Percentiles rank a stretch among this genome's conserved stretches.
Conservation (phyloP, 805 yeast species). For the Hanseniaspora valbyensis region DNA sequence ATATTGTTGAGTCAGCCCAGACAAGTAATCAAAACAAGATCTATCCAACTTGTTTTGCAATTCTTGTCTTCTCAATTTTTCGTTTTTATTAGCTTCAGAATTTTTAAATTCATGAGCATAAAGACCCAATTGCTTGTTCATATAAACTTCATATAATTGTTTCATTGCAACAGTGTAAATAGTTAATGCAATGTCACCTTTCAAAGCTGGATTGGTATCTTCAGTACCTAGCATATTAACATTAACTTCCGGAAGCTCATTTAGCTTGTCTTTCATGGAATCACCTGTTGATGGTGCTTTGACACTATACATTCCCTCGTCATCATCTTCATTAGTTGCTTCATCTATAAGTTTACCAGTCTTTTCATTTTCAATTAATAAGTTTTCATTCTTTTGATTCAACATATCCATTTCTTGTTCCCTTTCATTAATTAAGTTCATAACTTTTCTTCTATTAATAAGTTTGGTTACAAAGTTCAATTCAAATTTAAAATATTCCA, state of each 20-base stretch:
- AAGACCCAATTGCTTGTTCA: conserved; percentile 28
- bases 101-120: conserved; percentile 27
- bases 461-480: conserved; percentile 74
- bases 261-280: conserved; percentile 49
- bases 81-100: conserved; percentile 26
- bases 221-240: conserved; percentile 73
- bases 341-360: conserved; percentile 20
- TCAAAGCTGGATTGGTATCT: conserved; percentile 70
- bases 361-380: conserved; percentile 20
- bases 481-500: conserved; percentile 79
- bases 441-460: conserved; percentile 67
- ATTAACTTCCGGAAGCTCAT: conserved; percentile 75
- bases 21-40: conserved; percentile 27
- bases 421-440: conserved; percentile 65
- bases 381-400: conserved; percentile 26
- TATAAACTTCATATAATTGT: conserved; percentile 30
- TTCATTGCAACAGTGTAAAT: conserved; percentile 59
- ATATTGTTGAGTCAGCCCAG: conserved; percentile 37
- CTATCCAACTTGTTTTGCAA: conserved; percentile 18
- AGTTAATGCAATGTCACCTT: conserved; percentile 61
- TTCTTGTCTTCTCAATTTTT: conserved; percentile 21
- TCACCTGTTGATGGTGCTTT: conserved; percentile 43
- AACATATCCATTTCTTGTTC: conserved; percentile 48
- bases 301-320: conserved; percentile 29
- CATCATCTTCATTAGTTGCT: conserved; percentile 26